A percentile compares a stretch with the other conserved stretches of the same genome.
phyloP scores from a whole-genome alignment of 257 asterid genomes.

The Ehretia macrophylla region DNA sequence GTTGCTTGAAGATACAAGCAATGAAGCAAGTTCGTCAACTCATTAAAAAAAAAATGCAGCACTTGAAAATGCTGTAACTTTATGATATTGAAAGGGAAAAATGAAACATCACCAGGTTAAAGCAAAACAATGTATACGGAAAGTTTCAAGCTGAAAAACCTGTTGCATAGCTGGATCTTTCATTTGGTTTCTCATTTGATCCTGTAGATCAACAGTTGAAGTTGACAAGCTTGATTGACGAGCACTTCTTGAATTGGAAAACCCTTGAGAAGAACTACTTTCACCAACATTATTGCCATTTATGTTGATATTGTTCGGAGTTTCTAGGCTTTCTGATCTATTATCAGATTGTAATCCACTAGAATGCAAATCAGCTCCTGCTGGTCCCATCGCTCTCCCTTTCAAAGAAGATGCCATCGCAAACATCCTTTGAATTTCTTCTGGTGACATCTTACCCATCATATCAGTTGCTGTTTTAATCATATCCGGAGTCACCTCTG shows the following conservation, averaged over 20 bases:
- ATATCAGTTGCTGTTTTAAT: slow-evolving; percentile 82
- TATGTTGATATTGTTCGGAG: slow-evolving; percentile 18
- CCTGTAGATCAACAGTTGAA: slow-evolving; percentile 71
- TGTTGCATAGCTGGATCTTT: slow-evolving; percentile 96
- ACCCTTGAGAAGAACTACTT: slow-evolving; percentile 42
- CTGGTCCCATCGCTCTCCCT: slow-evolving; percentile 44
- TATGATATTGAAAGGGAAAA: background rate
- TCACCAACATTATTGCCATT: slow-evolving; percentile 33
- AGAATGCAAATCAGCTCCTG: slow-evolving; percentile 36
- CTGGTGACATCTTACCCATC: slow-evolving; percentile 90
- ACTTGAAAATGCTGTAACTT: too few relatives aligned
- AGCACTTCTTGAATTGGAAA: slow-evolving; percentile 26
- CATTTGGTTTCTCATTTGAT: slow-evolving; percentile 92
- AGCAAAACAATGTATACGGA: background rate
- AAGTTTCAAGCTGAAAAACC: slow-evolving; percentile 39
- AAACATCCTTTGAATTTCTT: slow-evolving; percentile 68
- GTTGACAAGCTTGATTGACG: slow-evolving; percentile 45
- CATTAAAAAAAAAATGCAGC: too few relatives aligned
- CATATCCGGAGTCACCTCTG: slow-evolving; percentile 71
- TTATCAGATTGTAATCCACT: slow-evolving; percentile 32
- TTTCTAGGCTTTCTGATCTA: slow-evolving; percentile 28
- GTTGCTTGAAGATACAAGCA: too few relatives aligned
- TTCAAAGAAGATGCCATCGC: slow-evolving; percentile 68
- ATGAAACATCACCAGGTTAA: background rate
- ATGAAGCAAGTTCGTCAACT: too few relatives aligned